Conservation (phyloP, 345 rosid species). For the Carallia brachiata region DNA sequence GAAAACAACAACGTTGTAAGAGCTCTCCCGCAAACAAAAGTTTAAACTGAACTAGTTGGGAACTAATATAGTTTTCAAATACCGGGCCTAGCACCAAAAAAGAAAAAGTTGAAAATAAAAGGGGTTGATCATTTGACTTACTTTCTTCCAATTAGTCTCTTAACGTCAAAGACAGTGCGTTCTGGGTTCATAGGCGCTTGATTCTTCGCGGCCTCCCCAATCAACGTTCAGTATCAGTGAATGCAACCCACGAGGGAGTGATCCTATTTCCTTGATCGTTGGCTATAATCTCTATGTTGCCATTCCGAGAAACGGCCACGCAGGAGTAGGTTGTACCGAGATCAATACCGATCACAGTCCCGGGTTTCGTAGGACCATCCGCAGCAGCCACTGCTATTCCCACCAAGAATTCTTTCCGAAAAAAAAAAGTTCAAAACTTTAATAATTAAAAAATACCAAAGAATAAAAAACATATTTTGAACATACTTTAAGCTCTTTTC, state of each 20-base stretch:
- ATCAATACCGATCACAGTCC: conserved; percentile 60
- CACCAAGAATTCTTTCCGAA: conserved; percentile 26
- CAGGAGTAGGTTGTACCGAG: conserved; percentile 59
- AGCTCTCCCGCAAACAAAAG: no score
- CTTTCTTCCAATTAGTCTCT: conserved; percentile 58
- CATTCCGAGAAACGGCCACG: conserved; percentile 47
- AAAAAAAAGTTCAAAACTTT: not conserved
- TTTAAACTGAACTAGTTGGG: no score
- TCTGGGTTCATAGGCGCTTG: conserved; percentile 53
- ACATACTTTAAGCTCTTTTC: no score
- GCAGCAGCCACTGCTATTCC: conserved; percentile 27
- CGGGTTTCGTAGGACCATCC: conserved; percentile 28
- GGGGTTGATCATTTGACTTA: not conserved
- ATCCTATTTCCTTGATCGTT: conserved; percentile 67
- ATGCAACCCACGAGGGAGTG: conserved; percentile 71
- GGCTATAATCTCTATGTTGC: conserved; percentile 54
- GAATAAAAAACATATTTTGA: no score
- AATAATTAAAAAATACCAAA: no score
- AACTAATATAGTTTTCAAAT: no score
- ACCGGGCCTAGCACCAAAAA: no score
- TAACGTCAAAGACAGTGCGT: conserved; percentile 48
- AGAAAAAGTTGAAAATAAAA: not conserved
- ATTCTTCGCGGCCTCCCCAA: conserved; percentile 67
- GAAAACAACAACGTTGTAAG: no score
- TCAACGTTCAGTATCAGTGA: conserved; percentile 59